These are phyloP conservation scores for Talaromyces verruculosus DNA, from an alignment of 2,329 filamentous ascomycete species.

Conservation along the genomic window DNA sequence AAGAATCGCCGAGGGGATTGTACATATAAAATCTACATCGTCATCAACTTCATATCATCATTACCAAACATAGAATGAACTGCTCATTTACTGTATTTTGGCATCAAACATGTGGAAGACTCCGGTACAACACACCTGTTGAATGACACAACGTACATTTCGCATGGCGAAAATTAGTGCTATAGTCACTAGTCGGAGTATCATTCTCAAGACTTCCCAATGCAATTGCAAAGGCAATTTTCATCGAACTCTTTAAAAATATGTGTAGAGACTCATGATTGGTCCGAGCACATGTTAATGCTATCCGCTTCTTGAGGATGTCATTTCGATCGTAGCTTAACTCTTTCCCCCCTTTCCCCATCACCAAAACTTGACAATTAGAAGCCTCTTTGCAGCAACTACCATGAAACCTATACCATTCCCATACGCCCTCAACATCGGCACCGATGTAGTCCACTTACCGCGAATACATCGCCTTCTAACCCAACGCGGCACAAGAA, in stretches of 20 bases:
- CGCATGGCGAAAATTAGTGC: neutral
- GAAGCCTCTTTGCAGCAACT: neutral
- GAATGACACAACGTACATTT: neutral
- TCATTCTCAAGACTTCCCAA: neutral
- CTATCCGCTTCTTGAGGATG: neutral
- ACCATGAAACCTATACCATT: conserved; percentile 51
- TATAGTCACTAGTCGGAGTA: neutral
- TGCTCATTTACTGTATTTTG: neutral
- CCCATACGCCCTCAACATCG: conserved; percentile 66
- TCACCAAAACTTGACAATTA: neutral
- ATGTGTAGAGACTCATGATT: conserved; percentile 13
- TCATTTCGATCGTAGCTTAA: neutral
- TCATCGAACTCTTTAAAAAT: neutral
- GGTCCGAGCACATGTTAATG: conserved; percentile 18
- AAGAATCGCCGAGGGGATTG: conserved; percentile 5
- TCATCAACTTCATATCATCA: conserved; percentile 6
- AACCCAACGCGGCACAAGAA: conserved; percentile 38
- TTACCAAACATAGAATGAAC: neutral
- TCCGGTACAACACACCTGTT: neutral
- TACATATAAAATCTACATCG: conserved; percentile 19
- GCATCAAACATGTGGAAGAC: neutral
- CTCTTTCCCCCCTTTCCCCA: neutral
- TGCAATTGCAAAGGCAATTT: neutral
- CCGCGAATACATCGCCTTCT: conserved; percentile 64
- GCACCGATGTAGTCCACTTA: conserved; percentile 76